Evolutionary conservation across 148 eudicot species (phyloP), one percentile per base, ranked within the genome.

Genomic region (Pouteria glomerata): DNA sequence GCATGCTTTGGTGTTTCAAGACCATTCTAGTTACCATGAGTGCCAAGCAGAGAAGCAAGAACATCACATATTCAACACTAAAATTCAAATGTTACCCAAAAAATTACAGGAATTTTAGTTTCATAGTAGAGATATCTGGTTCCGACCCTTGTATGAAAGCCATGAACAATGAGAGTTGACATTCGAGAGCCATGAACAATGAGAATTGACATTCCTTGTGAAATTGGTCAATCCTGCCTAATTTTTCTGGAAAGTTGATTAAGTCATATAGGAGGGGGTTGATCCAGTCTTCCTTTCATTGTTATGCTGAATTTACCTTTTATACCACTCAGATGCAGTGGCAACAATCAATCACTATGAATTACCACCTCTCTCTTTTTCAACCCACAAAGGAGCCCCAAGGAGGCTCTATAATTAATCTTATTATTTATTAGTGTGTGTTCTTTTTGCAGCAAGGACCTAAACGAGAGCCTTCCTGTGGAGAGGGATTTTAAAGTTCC

Each of bases 401-500:
- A 39, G 66, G 29, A 39, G 39, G 66, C 48, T 44, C 30, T 39
- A 39, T 21, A 37, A 21, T n/a, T 4, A 63, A 21, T 37, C 41
- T n/a, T 1, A 24, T 41, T 18, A 39, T 30, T 37, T 35, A 15
- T 62, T 63, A 24, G 10, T 19, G 19, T 62, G 10, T 37, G 8
- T 21, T 16, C 71, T 31, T 74, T 18, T 62, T 68, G 67, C 85
- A 92, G 93, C 77, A 88, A 84, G 77, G 76, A 92, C 51, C 74
- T 74, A 14, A 80, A 79, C 10, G 94, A 89, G 66, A 67, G 39
- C 75, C 97, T 92, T 71, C 93, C 93, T 27, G 64, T 56, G 33
- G 79, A 86, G 86, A 91, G 74, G 80, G 85, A 77, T 15, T 86
- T 95, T 67, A 84, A 77, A 84, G 72, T 89, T 64, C 96, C 88